Evolutionary conservation across 2,329 filamentous ascomycete genomes (phyloP), one percentile per base, ranked within the genome.

Genomic region (Hirsutella minnesotensis): DNA sequence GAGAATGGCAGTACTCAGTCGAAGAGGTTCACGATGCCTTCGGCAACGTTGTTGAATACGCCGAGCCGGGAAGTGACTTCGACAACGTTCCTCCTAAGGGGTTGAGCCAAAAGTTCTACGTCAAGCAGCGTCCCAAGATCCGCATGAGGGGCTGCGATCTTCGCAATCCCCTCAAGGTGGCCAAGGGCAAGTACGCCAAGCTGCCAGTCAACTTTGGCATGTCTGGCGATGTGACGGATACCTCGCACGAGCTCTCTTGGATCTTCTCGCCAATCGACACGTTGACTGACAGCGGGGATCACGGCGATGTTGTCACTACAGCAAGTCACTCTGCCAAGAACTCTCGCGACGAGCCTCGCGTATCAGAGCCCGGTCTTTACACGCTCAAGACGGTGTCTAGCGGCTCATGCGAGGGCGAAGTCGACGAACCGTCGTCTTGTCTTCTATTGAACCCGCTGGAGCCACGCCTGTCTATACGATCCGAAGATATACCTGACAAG

Each of bases 401-500:
- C 44, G 80, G 84, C 20, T 83, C 79, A 46, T 98, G 92, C 56
- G 71, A 79, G 29, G 92, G 92, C 38, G 89, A 96, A 52, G 80
- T 98, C 4, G 74, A 90, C 49, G 92, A 98, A 59, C 92, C 92
- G 22, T 86, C 90, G 3, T 92, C 89, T n/a, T 96, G 90, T 60
- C 71, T 95, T 45, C 68, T 98, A 42, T 73, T 94, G 50, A 98
- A 96, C 51, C 92, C 92, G 5, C 81, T 92, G 0, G 82, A 95
- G 62, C 92, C 92, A 9, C 78, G 82, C 43, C 61, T 98, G 45
- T 70, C 77, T 4, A 68, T 98, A 40, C 75, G 74, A 27, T 73
- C 79, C 7, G 84, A 94, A 52, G 82, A 88, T 48, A 88, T 98
- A 36, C 84, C 86, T 41, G 92, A 98, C 61, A 94, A 94, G 58